Evolutionary conservation across 192 early-diverging fungal species (phyloP), one percentile per base, ranked within the genome.

Genomic region (Coemansia sp.): DNA sequence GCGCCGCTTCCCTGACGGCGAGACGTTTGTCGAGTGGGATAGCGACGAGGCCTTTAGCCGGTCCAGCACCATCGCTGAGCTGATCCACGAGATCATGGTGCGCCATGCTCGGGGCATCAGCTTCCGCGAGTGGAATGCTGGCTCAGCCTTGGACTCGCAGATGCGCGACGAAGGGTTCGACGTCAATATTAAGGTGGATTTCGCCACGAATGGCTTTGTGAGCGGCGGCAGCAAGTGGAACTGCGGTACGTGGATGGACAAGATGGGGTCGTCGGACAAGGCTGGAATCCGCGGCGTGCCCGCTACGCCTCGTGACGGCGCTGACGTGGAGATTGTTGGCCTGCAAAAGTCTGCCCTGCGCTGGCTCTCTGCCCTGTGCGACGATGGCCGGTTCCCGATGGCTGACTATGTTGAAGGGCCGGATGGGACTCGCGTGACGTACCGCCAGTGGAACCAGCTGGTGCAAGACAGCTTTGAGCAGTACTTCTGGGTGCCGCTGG

Each of bases 181-280:
- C 51, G 83, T 99, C 53, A 77, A 85, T 57, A 86, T 92, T 24
- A 65, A 76, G n/a, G 89, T 93, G 3, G 87, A 93, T 39, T 95
- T 90, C 79, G 71, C 65, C 17, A 73, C 76, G 14, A 90, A 86
- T 0, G 98, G 96, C 17, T 87, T 97, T 49, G 83, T 98, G 25
- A 67, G 77, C 57, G 96, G 98, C 56, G 98, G 98, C 29, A 98
- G 89, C 71, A 40, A 83, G 38, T 95, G 83, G 81, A 99, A 99
- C 80, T 99, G 96, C 66, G 96, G 98, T 27, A 98, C 96, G 0
- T 99, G 96, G 98, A 98, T 98, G 96, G 98, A 98, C 82, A 99
- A 98, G 77, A 94, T 94, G 93, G 93, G 93, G 15, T 95, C 97
- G 76, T 94, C 91, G 29, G 90, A 88, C 39, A 96, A 94, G 81